phyloP scores from a whole-genome alignment of 2,329 filamentous ascomycete species.

The Colletotrichum musicola region DNA sequence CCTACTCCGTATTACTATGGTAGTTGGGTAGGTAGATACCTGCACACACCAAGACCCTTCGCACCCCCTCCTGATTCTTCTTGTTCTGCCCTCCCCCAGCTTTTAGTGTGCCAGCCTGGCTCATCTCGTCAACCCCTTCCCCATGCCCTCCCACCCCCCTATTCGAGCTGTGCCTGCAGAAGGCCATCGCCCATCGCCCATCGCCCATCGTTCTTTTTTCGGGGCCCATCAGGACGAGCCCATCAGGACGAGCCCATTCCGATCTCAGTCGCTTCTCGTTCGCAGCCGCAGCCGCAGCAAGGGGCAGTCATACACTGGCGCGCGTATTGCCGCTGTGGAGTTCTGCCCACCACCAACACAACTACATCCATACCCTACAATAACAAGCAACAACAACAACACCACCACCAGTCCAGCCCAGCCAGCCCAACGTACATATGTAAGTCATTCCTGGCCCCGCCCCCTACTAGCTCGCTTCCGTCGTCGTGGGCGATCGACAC shows the following conservation, averaged over 20 bases:
- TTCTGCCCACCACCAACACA: slow-evolving; percentile 10
- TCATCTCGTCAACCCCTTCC: slow-evolving; percentile 1
- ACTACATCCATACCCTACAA: slow-evolving; percentile 6
- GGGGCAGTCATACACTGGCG: slow-evolving; percentile 27
- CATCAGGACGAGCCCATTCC: slow-evolving; percentile 22
- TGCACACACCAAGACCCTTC: not conserved
- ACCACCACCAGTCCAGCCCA: not conserved
- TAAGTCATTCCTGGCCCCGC: slow-evolving; percentile 36
- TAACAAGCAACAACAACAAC: not conserved
- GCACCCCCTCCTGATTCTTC: slow-evolving; percentile 17
- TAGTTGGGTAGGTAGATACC: too few relatives aligned
- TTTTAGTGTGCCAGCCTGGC: not conserved
- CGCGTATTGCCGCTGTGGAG: slow-evolving; percentile 36
- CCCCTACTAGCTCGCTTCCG: not conserved
- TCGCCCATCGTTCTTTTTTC: slow-evolving; percentile 24
- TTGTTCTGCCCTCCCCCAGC: too few relatives aligned
- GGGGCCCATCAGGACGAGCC: slow-evolving; percentile 14
- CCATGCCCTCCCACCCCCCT: slow-evolving; percentile 7
- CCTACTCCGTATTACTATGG: too few relatives aligned
- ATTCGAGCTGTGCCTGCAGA: slow-evolving; percentile 18
- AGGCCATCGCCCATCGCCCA: slow-evolving; percentile 32
- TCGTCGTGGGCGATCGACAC: too few relatives aligned
- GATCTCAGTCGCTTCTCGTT: slow-evolving; percentile 24
- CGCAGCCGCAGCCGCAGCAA: slow-evolving; percentile 14
- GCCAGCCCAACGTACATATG: slow-evolving; percentile 31